Conservation (phyloP, 192 early-diverging fungal genomes). For the Backusella australiensis region DNA sequence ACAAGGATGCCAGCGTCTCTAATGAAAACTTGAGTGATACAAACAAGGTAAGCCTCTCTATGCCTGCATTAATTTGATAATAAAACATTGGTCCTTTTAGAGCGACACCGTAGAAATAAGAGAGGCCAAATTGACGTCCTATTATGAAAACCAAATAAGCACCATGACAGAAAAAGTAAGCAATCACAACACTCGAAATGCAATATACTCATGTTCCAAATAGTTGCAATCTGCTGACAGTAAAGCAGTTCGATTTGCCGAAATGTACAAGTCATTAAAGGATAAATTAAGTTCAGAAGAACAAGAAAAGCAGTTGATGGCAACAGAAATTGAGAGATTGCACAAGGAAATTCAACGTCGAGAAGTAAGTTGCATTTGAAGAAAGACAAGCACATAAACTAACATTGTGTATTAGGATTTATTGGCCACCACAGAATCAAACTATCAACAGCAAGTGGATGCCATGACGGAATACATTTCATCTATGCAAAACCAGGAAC, state of each 20-base stretch:
- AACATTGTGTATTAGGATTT: conserved; percentile 24
- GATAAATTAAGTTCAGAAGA: conserved; percentile 29
- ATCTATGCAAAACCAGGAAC: conserved; percentile 9
- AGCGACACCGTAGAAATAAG: not conserved
- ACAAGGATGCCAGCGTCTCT: not conserved
- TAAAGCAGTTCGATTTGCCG: conserved; percentile 34
- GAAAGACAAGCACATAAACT: not conserved
- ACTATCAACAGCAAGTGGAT: conserved; percentile 42
- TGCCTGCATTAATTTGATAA: not conserved
- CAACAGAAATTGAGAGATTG: conserved; percentile 20
- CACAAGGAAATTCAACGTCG: conserved; percentile 21
- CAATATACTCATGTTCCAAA: not conserved
- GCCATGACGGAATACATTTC: conserved; percentile 41
- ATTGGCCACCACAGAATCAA: conserved; percentile 33
- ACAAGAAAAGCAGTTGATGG: conserved; percentile 15
- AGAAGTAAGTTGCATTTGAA: not conserved
- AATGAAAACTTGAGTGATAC: not conserved
- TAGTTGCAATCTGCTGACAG: conserved; percentile 43
- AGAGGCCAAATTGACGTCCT: not conserved
- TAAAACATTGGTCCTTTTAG: not conserved
- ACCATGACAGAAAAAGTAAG: conserved; percentile 21
- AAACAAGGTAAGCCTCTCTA: not conserved
- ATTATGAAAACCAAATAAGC: conserved; percentile 21
- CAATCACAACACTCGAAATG: not conserved
- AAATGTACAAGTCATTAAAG: conserved; percentile 34